Conservation (phyloP, 129 eudicot genomes). For the Artemisia argyi region DNA sequence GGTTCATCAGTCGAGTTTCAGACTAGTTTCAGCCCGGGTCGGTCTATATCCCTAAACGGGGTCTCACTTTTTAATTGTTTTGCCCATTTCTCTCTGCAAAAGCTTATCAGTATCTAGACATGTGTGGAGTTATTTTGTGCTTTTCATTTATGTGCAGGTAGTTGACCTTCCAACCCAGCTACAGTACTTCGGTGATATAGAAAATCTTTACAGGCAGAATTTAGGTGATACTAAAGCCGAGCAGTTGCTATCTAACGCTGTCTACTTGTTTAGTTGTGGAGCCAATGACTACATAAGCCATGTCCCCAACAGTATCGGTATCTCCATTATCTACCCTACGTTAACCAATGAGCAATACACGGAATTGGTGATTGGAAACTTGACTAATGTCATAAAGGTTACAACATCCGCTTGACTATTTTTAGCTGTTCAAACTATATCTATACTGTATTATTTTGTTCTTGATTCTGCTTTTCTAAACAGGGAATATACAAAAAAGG, state of each 20-base stretch:
- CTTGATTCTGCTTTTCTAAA: not conserved
- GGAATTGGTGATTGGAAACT: constrained; percentile 43
- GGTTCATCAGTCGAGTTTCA: no score
- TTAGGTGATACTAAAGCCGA: constrained; percentile 29
- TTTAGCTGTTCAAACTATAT: no score
- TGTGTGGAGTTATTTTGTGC: not conserved
- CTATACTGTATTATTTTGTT: not conserved
- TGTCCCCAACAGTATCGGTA: not conserved
- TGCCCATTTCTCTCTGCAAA: no score
- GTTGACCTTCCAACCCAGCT: constrained; percentile 52
- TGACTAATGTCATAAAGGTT: constrained; percentile 39
- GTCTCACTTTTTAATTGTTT: no score
- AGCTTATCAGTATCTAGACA: not conserved
- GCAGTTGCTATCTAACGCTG: constrained; percentile 33
- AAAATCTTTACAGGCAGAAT: constrained; percentile 16
- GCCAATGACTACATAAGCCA: constrained; percentile 47
- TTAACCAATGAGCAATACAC: constrained; percentile 31
- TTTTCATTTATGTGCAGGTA: constrained; percentile 33
- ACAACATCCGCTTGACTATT: not conserved
- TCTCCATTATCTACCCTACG: not conserved
- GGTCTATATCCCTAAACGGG: no score
- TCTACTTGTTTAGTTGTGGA: constrained; percentile 60
- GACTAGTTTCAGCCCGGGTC: no score
- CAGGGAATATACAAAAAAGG: constrained; percentile 50
- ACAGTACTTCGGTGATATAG: constrained; percentile 33